Evolutionary conservation across 2,329 filamentous ascomycete species (phyloP).

Genomic region (Aspergillus sp.): DNA sequence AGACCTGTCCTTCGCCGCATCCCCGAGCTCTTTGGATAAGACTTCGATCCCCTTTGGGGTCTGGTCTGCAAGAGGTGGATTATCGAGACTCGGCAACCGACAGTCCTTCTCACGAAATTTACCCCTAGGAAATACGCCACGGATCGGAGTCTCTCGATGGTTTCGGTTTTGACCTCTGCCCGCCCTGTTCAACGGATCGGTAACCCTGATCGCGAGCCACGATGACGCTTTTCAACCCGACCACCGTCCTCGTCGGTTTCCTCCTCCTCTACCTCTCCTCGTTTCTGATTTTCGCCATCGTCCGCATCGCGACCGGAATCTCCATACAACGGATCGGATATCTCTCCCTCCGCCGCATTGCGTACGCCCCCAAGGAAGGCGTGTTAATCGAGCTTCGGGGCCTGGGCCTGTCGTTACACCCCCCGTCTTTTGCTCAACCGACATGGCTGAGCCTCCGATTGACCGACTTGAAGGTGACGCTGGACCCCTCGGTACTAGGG

Average conservation of each 20-base stretch:
- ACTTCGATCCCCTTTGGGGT: background rate
- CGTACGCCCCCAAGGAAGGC: slow-evolving; percentile 86
- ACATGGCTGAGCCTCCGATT: slow-evolving; percentile 93
- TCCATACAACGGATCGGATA: slow-evolving; percentile 96
- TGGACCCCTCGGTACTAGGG: slow-evolving; percentile 68
- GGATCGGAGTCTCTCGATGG: slow-evolving; percentile 18
- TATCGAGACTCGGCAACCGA: background rate
- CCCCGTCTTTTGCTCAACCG: slow-evolving; percentile 93
- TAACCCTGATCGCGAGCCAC: slow-evolving; percentile 33
- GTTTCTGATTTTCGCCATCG: slow-evolving; percentile 88
- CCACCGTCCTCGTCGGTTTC: slow-evolving; percentile 82
- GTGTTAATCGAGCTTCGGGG: slow-evolving; percentile 86
- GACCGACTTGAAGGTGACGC: slow-evolving; percentile 77
- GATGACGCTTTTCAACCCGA: slow-evolving; percentile 57
- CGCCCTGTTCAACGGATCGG: slow-evolving; percentile 28
- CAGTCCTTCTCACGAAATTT: background rate
- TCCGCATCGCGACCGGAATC: slow-evolving; percentile 88
- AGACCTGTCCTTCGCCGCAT: slow-evolving; percentile 19
- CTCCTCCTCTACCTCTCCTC: slow-evolving; percentile 86
- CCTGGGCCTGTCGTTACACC: slow-evolving; percentile 82
- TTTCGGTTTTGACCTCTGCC: slow-evolving; percentile 15
- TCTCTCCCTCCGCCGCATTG: slow-evolving; percentile 84
- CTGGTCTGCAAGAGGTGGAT: background rate
- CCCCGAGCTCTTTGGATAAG: background rate
- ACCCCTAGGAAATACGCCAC: background rate